Evolutionary conservation across 495 filamentous ascomycete genomes (phyloP).

Genomic region (Symbiotaphrina buchneri): DNA sequence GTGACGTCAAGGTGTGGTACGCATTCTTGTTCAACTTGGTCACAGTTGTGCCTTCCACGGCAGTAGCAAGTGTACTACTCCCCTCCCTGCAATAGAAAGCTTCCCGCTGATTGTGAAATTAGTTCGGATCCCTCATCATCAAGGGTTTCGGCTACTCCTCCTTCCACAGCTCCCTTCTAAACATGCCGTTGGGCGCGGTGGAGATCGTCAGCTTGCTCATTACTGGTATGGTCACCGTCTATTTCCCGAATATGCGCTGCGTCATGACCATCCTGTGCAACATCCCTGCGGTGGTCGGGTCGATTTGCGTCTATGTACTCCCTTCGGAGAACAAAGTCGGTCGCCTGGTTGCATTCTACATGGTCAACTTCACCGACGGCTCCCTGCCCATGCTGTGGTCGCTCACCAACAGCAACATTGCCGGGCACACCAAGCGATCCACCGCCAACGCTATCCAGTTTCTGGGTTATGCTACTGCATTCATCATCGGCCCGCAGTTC

Average conservation of each 20-base stretch:
- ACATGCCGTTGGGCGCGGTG: slow-evolving; percentile 13
- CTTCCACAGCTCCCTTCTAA: slow-evolving; percentile 14
- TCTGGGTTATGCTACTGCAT: too few relatives aligned
- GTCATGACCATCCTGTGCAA: slow-evolving; percentile 8
- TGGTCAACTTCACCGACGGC: too few relatives aligned
- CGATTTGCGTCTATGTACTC: too few relatives aligned
- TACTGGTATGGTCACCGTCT: slow-evolving; percentile 2
- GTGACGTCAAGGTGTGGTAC: background rate
- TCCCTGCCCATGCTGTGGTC: too few relatives aligned
- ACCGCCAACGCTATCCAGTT: too few relatives aligned
- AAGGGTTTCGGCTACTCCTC: slow-evolving; percentile 12
- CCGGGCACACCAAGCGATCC: too few relatives aligned
- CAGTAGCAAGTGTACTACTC: background rate
- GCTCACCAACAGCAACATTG: too few relatives aligned
- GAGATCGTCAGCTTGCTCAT: slow-evolving; percentile 15
- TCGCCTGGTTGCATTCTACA: too few relatives aligned
- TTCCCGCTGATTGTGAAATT: background rate
- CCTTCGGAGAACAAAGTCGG: too few relatives aligned
- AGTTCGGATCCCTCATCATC: slow-evolving; percentile 16
- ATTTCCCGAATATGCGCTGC: slow-evolving; percentile 10
- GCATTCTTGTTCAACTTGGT: background rate
- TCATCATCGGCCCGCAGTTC: too few relatives aligned
- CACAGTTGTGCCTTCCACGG: background rate
- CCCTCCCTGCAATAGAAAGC: background rate
- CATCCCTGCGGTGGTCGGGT: slow-evolving; percentile 12